phyloP scores from a whole-genome alignment of 306 rosid species.

The Psophocarpus tetragonolobus region DNA sequence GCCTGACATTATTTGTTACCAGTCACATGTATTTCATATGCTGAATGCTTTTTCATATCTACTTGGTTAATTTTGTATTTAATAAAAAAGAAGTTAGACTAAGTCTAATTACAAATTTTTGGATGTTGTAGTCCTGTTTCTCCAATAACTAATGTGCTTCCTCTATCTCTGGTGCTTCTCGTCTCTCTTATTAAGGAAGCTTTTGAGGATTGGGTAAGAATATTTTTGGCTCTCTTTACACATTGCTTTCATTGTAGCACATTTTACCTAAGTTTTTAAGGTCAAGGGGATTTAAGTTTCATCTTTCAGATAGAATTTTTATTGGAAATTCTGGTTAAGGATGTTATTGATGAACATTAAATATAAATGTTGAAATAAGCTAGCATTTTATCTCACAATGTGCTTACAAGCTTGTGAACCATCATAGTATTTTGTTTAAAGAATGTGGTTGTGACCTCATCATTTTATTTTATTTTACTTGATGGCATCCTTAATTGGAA shows the following conservation, averaged over 20 bases:
- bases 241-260: conserved; percentile 15
- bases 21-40: conserved; percentile 13
- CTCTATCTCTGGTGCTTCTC: conserved; percentile 83
- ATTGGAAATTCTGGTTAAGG: conserved; percentile 13
- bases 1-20: background rate
- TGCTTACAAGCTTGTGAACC: conserved; percentile 3
- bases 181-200: conserved; percentile 93
- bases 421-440: conserved; percentile 16
- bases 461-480: background rate
- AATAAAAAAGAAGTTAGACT: background rate
- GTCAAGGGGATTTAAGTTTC: conserved; percentile 8
- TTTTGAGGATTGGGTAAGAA: conserved; percentile 92
- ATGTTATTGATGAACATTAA: background rate
- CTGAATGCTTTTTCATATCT: conserved; percentile 13
- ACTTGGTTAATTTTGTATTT: background rate
- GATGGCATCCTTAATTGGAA: conserved; percentile 13
- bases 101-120: conserved; percentile 41
- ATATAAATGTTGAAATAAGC: background rate
- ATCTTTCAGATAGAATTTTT: background rate
- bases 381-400: conserved; percentile 14
- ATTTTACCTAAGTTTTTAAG: background rate
- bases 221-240: conserved; percentile 28
- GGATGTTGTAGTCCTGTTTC: conserved; percentile 87
- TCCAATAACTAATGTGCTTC: conserved; percentile 94
- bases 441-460: background rate